Evolutionary conservation across 1,139 yeast species (phyloP), one percentile per base, ranked within the genome.

Genomic region (Saccharomycopsis crataegensis): DNA sequence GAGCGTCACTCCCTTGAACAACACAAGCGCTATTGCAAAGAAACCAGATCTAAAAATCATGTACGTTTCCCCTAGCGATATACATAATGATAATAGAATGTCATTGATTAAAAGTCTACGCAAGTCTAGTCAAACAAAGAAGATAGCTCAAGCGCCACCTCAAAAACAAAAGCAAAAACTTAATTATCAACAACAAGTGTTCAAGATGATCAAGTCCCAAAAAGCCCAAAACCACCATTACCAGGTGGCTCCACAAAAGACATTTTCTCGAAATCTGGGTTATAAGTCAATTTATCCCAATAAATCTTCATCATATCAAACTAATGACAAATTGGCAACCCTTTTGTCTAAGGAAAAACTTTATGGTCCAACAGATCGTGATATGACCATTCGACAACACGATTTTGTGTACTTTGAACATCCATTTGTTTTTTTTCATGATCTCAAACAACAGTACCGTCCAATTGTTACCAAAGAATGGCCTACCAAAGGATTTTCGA

Each of bases 381-480:
- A 91, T 66, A 94, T 96, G 17, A 78, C 76, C 60, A 91, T 95
- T 6, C 82, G 77, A 60, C 36, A 47, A 6, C 96, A 88, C 60
- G 97, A 91, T 66, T 78, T 86, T 62, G 83, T 85, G 64, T 87
- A 88, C 66, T 87, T 94, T 67, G 82, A 82, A 53, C 77, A 80
- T n/a, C 80, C 83, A 8, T 90, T 83, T 67, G 71, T 90, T 43
- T 82, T 86, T 59, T 84, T 89, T 34, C 93, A 86, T 70, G 99
- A 94, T 64, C 74, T 87, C 37, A 76, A 83, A 57, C 94, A 88
- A 61, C 77, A 77, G 43, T 85, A 86, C 59, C 79, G 96, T 55
- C 97, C 99, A 0, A 78, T 89, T 34, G 84, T 93, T 22, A 74
- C 83, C 16, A 77, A 93, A 61, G 98, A 93, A 67, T 93, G 96